Evolutionary conservation across 495 filamentous ascomycete species (phyloP), one percentile per base, ranked within the genome.

Genomic region (Penicillium subrubescens): DNA sequence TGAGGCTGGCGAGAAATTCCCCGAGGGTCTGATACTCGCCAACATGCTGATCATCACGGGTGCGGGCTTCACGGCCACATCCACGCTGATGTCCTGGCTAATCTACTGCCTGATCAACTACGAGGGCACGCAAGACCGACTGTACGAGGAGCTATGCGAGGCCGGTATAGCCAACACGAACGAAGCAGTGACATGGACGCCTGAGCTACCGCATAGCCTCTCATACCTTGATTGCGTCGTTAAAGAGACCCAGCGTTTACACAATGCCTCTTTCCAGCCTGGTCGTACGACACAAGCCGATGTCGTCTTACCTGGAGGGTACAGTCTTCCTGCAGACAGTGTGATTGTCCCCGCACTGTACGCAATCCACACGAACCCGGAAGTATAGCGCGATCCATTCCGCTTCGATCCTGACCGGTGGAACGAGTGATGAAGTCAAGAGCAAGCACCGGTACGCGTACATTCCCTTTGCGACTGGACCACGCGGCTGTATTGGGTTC

Each of bases 31-130:
- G 19, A 63, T 77, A 23, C 57, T 77, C 1, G 72, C 76, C 25
- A 70, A 75, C 60, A 71, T 71, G 64, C 59, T 76, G 2, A 71
- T 76, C 29, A 66, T 68, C 31, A 77, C 74, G 5, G 84, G 83
- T 8, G 85, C 86, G n/a, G 84, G 86, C 7, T 88, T 85, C 72
- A 83, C 80, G 15, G 87, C 85, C 7, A 87, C 78, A 25, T 75
- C 77, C 0, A 68, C 77, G 1, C 75, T 86, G 3, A 61, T 88
- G 8, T 83, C 83, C 0, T 87, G 85, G 86, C 68, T 82, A 3
- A 67, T 86, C 34, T 87, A 85, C 66, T 73, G 71, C 46, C 59
- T 87, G 3, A 79, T 82, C 34, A 75, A 69, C 1, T 86, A 87
- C 63, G 73, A 76, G 2, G 84, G 79, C 2, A 77, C 73, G 34